These are phyloP conservation scores for Adansonia grandidieri DNA, from an alignment of 441 rosid species.

Conservation along the genomic window DNA sequence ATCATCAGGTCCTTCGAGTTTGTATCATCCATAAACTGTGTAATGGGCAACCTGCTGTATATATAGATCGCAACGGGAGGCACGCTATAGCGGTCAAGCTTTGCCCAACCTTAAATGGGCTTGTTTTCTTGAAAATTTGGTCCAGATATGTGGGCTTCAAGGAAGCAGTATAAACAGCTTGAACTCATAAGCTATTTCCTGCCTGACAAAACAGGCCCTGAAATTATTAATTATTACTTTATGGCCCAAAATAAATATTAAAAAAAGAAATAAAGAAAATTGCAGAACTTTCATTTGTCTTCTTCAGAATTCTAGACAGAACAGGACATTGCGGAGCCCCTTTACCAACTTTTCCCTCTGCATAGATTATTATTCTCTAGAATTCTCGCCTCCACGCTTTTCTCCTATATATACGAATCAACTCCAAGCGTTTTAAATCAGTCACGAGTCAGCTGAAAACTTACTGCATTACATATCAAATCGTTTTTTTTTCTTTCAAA, in stretches of 20 bases:
- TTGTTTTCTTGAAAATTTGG: neutral
- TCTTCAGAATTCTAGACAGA: slow-evolving; percentile 21
- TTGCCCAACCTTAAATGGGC: too few species aligned
- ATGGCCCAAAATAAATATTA: neutral
- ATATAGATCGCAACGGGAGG: too few species aligned
- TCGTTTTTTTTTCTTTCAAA: too few species aligned
- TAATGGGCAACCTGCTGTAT: too few species aligned
- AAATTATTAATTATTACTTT: neutral
- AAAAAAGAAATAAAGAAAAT: neutral
- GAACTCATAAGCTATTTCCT: neutral
- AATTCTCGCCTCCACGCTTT: neutral
- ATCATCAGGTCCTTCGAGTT: neutral
- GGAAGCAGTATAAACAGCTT: neutral
- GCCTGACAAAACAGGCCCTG: neutral
- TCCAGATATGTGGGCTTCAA: neutral
- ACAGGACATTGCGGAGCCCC: neutral
- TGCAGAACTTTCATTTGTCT: slow-evolving; percentile 21
- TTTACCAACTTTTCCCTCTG: neutral
- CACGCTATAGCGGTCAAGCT: too few species aligned
- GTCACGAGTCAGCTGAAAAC: neutral
- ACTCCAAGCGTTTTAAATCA: neutral
- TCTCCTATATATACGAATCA: neutral
- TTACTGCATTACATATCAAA: neutral
- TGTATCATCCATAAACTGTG: neutral
- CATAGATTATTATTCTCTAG: slow-evolving; percentile 4